Conservation (phyloP, 192 early-diverging fungal genomes). For the Geranomyces michiganensis region DNA sequence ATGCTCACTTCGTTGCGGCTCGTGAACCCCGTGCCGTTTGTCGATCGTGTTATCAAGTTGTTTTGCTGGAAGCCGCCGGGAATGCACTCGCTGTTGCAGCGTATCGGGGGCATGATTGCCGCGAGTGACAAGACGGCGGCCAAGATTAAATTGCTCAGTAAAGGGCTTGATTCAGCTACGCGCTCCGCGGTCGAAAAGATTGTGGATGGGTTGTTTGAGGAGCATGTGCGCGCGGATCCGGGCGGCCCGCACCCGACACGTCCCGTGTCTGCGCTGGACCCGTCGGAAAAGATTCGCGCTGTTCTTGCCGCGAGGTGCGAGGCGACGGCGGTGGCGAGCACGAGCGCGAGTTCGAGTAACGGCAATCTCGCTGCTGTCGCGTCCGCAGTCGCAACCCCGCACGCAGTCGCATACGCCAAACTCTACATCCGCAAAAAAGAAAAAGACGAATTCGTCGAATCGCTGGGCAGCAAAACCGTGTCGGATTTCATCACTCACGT, state of each 20-base stretch:
- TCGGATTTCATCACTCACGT: constrained; percentile 34
- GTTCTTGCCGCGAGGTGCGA: neutral
- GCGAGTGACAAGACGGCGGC: constrained; percentile 24
- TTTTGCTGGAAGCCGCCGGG: constrained; percentile 48
- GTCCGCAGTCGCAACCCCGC: neutral
- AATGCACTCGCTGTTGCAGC: constrained; percentile 40
- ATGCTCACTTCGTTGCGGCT: constrained; percentile 39
- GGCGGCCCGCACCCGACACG: constrained; percentile 5
- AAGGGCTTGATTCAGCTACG: neutral
- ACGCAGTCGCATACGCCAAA: constrained; percentile 30
- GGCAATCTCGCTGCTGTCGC: neutral
- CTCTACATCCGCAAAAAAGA: constrained; percentile 37
- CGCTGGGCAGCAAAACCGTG: constrained; percentile 34
- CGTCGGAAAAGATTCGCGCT: neutral
- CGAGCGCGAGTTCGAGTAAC: too few relatives aligned
- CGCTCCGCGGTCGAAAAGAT: constrained; percentile 19
- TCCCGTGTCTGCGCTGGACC: constrained; percentile 17
- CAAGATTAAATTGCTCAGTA: neutral
- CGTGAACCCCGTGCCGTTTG: constrained; percentile 46
- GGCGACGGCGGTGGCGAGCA: too few relatives aligned
- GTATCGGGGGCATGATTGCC: constrained; percentile 36
- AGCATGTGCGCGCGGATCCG: neutral
- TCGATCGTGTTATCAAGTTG: constrained; percentile 40
- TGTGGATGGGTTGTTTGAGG: constrained; percentile 7
- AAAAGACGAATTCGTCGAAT: constrained; percentile 39